Base-by-base conservation (phyloP, 352 stramenopile genomes). In the Phytophthora nicotianae region DNA sequence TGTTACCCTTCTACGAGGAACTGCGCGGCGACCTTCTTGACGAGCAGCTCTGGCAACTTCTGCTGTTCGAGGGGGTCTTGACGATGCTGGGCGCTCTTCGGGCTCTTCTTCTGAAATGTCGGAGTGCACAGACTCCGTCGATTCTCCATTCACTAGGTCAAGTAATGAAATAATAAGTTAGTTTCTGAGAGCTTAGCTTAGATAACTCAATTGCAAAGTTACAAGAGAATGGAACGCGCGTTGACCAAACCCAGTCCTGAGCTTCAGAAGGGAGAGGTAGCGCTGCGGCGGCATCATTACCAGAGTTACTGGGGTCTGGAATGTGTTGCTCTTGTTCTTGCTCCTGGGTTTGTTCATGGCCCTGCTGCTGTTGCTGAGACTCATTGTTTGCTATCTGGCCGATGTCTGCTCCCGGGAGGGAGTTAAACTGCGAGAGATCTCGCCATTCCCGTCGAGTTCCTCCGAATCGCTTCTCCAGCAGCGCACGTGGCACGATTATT, bases 341-440 rank as follows among this genome's bases (percentile, higher is more conserved):
- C 19, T 60, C 37, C 16, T 52, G 19, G 1, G 52, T 21, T 19
- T 54, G 9, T 21, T 54, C 16, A 38, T 54, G 41, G n/a, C 32
- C 23, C 16, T 35, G 43, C 21, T 20, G 20, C 8, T 50, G 23
- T 32, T 19, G 43, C 27, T 32, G 43, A 47, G 14, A 5, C 37
- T 50, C 14, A 0, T 43, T 21, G 33, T 24, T 48, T 11, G 20
- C 14, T 35, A 8, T 19, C 4, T 50, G 56, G 26, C 21, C 19
- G 54, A 42, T 9, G 40, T 46, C 29, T 55, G 20, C 4, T 32
- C 17, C 33, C 7, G 45, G n/a, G 46, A 85, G 54, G 7, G 65
- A 76, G 58, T 67, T 58, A 4, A 81, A 51, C 19, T 68, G 50
- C 13, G 74, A 77, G 11, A 83, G 58, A 29, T 81, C 48, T 41